Evolutionary conservation across 306 rosid genomes (phyloP), one percentile per base, ranked within the genome.

Genomic region (Clitoria ternatea): DNA sequence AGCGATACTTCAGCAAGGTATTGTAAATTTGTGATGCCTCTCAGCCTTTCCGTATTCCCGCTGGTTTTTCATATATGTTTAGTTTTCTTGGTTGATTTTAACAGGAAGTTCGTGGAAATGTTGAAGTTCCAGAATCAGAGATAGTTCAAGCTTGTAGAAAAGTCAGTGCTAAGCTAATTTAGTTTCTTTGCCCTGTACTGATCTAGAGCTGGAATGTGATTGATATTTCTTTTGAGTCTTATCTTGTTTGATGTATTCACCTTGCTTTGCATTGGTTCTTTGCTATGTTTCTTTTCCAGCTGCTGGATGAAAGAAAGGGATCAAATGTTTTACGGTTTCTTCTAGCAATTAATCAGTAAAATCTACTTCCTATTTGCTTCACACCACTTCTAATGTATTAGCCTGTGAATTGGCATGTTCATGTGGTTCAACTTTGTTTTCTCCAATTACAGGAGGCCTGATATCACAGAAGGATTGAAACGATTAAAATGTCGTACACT

Each of bases 1-100:
- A 94, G 63, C 90, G 99, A 72, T 91, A 87, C 80, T 94, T 94
- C 88, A 91, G 97, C 85, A 89, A 91, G 99, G 99, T 94, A 79
- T 70, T 43, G 72, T 54, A 15, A 26, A 14, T 26, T 22, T 13
- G 2, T 45, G 44, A 9, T 59, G 61, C 60, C 39, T 54, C 49
- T 65, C 68, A 12, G 17, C 24, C 33, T 11, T 44, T 72, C 36
- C 22, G 11, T 0, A 7, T 67, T 39, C 59, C 10, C 39, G 13
- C 23, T 53, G 30, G 20, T 36, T 53, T 47, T 43, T 26, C n/a
- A 17, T 30, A 17, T 30, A 14, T 37, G 12, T 19, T 24, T 50
- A 24, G 26, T 68, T 44, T 73, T 53, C 64, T 73, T 18, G 47
- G 13, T 74, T 43, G 17, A 48, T 29, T 61, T 54, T 65, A 48